phyloP scores from a whole-genome alignment of 176 grass and related monocot genomes.

The Aegilops bicornis region DNA sequence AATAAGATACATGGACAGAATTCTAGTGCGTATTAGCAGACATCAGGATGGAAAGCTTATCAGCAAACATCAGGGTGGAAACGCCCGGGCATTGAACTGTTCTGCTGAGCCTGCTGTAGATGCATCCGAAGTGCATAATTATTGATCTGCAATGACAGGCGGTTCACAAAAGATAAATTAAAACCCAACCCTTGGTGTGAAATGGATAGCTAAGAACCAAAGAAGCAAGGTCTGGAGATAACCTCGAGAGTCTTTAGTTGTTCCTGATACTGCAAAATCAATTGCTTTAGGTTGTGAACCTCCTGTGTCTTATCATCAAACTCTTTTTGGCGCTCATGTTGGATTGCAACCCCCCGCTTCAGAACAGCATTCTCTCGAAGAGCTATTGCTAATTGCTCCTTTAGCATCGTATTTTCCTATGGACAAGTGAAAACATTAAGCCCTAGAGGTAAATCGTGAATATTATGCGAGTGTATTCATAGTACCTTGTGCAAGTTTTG shows the following conservation, averaged over 20 bases:
- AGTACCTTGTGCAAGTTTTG: slow-evolving; percentile 68
- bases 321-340: slow-evolving; percentile 74
- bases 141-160: slow-evolving; percentile 42
- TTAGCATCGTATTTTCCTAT: slow-evolving; percentile 66
- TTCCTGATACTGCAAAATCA: slow-evolving; percentile 62
- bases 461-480: not conserved
- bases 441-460: not conserved
- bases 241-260: slow-evolving; percentile 79
- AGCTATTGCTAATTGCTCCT: slow-evolving; percentile 53
- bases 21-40: slow-evolving; percentile 29
- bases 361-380: slow-evolving; percentile 70
- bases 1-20: not conserved
- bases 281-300: slow-evolving; percentile 54
- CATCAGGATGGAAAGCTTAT: slow-evolving; percentile 39
- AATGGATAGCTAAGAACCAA: not conserved
- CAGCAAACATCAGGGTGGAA: slow-evolving; percentile 63
- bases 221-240: not conserved
- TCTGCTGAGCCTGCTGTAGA: slow-evolving; percentile 65
- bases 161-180: not conserved
- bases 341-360: slow-evolving; percentile 71
- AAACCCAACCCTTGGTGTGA: not conserved
- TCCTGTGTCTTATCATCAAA: slow-evolving; percentile 53
- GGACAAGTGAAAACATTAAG: slow-evolving; percentile 9
- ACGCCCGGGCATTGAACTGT: slow-evolving; percentile 48
- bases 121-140: slow-evolving; percentile 66